Evolutionary conservation across 2,329 filamentous ascomycete species (phyloP), one percentile per base, ranked within the genome.

Genomic region (Geosmithia morbida): DNA sequence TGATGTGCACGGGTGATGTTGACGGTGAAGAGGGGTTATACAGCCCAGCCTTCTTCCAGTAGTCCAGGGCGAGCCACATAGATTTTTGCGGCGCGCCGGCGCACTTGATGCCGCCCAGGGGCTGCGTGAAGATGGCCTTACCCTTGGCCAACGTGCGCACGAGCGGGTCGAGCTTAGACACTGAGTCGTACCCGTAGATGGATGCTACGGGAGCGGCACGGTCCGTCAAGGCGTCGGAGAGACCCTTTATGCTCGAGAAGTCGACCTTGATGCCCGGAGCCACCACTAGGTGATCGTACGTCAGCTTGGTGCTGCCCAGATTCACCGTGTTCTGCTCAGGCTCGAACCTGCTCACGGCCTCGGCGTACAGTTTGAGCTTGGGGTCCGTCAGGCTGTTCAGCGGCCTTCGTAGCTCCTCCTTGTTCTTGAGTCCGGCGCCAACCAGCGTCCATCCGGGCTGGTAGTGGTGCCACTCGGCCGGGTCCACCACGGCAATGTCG

Each of bases 361-460:
- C 61, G 49, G 70, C 66, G 65, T 83, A 83, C 54, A 80, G 70
- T 54, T 74, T 74, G 51, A 84, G 60, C 55, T 78, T 78, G n/a
- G 73, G 59, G 53, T 81, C 71, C 7, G 83, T 60, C 45, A 83
- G 57, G 44, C 62, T 62, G 4, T 63, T 54, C 40, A 82, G 57
- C 1, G 71, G 72, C 48, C 64, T 61, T 44, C 71, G 69, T 48
- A 83, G 61, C 20, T 80, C 70, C 51, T 80, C 66, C 56, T 78
- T 79, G 44, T 66, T 71, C 61, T 83, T 83, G 40, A 84, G 66
- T 3, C 80, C 80, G 40, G 75, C 79, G 42, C 79, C 80, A 2
- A 83, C 80, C 1, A 84, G 66, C 2, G 81, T 84, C 79, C 79
- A 84, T 47, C 80, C 80, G 1, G 80, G 78, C 59, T 84, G 80